Percentiles rank a stretch among this genome's conserved stretches.
Conservation (phyloP, 1,284 basidiomycete species). For the Cutaneotrichosporon sp. region DNA sequence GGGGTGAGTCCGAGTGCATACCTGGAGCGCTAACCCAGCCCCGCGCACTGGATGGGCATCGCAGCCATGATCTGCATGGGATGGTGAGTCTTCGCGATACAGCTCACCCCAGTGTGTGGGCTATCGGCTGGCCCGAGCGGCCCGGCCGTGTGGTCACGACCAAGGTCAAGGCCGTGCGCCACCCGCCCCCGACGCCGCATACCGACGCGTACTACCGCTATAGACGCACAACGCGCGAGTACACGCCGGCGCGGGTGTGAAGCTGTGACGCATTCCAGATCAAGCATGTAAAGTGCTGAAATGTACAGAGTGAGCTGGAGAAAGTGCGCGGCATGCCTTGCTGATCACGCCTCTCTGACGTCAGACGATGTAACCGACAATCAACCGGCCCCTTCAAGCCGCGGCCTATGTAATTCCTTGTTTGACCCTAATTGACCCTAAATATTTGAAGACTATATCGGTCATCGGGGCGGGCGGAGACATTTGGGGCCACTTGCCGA, state of each 20-base stretch:
- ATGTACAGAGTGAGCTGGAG: neutral
- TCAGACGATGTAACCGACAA: neutral
- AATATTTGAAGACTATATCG: neutral
- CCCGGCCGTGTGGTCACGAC: too few relatives aligned
- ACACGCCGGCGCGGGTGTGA: neutral
- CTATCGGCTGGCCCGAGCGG: constrained; percentile 38
- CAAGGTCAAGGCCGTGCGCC: neutral
- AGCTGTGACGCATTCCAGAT: too few relatives aligned
- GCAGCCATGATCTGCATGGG: neutral
- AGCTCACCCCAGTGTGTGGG: constrained; percentile 27
- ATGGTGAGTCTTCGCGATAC: neutral
- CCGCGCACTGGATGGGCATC: constrained; percentile 50
- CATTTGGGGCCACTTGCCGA: too few relatives aligned
- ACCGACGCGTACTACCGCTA: constrained; percentile 53
- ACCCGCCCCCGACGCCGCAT: constrained; percentile 3
- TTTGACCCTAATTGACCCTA: too few relatives aligned
- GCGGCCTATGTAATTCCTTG: neutral
- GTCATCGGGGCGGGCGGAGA: neutral
- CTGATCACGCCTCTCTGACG: neutral
- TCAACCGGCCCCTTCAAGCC: neutral
- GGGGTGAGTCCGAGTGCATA: constrained; percentile 36
- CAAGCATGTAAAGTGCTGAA: neutral
- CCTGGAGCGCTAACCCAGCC: constrained; percentile 9
- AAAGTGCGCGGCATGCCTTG: neutral
- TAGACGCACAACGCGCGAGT: constrained; percentile 43